Evolutionary conservation across 225 moss, liverwort and hornwort genomes (phyloP).

Genomic region (Climacium dendroides): DNA sequence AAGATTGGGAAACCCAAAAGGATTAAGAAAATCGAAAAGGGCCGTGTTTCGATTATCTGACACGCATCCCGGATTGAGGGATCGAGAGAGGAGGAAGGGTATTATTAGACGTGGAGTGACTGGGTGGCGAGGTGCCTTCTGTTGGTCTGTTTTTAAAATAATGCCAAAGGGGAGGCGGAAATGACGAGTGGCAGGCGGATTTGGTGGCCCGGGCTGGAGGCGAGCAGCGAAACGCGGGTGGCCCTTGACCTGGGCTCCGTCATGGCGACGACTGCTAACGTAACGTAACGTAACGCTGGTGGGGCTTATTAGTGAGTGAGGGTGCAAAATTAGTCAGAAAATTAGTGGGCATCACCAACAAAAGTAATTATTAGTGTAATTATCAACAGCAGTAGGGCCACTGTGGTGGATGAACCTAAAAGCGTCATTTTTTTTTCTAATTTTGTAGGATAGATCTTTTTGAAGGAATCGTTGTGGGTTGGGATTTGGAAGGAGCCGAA

Average conservation of each 20-base stretch:
- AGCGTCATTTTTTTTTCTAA: neutral
- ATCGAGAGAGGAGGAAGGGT: neutral
- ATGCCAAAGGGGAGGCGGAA: neutral
- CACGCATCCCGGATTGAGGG: neutral
- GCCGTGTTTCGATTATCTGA: neutral
- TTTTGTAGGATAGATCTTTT: neutral
- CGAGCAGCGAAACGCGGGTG: neutral
- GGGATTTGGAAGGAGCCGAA: neutral
- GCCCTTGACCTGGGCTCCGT: neutral
- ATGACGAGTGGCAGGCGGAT: conserved; percentile 23
- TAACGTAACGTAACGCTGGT: too few species aligned
- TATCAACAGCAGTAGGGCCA: neutral
- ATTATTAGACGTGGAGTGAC: neutral
- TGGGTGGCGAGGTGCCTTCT: neutral
- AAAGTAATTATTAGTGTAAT: neutral
- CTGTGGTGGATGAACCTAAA: neutral
- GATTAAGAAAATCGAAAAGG: neutral
- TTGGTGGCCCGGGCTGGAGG: neutral
- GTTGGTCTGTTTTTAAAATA: neutral
- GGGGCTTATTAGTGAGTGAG: neutral
- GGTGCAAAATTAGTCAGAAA: neutral
- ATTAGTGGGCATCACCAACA: neutral
- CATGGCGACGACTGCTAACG: neutral
- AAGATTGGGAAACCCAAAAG: neutral
- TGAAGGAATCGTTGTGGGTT: neutral